Base-by-base conservation (phyloP, 2,329 filamentous ascomycete genomes). In the Rhynchosporium graminicola region DNA sequence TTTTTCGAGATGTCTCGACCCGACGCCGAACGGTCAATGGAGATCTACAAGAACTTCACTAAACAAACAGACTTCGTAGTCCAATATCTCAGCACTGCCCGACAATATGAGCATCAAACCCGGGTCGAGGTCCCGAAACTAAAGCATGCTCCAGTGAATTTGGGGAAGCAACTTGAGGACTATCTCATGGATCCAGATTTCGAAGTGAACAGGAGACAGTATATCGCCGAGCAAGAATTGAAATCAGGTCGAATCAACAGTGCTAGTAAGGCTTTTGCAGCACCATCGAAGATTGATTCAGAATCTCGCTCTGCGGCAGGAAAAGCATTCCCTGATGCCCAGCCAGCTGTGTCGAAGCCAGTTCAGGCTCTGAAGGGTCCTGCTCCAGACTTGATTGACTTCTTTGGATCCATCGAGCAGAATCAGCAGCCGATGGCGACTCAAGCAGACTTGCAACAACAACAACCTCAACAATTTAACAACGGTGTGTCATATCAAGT, bases 1-100 rank as follows among this genome's bases (percentile, higher is more conserved):
- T 99, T 98, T 77, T 99, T 99, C 72, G 95, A 99, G 78, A 94
- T 99, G 89, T 97, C 95, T 57, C 91, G 91, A 72, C 83, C 91
- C 31, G 95, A 99, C 76, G 96, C 95, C 63, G 92, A 97, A 75
- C 86, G 93, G 66, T 92, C 95, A 62, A 86, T 99, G 78, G 84
- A 87, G 64, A 94, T 99, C 65, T 99, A 99, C 78, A 91, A 93
- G 74, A 89, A 83, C 15, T 99, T 99, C 73, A 92, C 92, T 15
- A 89, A 86, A 71, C 93, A 97, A 76, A 99, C 95, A 6, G 93
- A 98, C 70, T 86, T 88, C 67, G 94, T 98, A 0, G 94, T 99
- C 15, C 87, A 92, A 71, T 99, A 94, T 73, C 83, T 99, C 51
- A 88, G 88, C 69, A 83, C 94, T 48, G 95, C 95, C 50, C 86